Evolutionary conservation across 2,329 filamentous ascomycete species (phyloP).

Genomic region (Thyridium curvatum): DNA sequence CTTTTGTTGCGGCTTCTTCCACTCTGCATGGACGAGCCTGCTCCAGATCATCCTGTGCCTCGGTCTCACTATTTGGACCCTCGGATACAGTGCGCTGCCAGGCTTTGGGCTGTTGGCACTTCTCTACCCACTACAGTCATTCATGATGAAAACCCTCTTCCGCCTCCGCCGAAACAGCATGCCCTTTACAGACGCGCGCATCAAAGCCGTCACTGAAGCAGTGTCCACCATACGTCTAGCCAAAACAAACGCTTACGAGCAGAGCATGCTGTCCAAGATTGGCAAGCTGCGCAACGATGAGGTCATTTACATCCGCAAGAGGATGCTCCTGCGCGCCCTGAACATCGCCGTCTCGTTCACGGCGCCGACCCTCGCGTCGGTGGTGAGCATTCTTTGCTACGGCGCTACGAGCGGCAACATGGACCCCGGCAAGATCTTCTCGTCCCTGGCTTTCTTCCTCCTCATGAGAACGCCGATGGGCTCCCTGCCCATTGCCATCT

Average conservation of each 20-base stretch:
- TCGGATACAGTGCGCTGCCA: slow-evolving; percentile 17
- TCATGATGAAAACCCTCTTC: slow-evolving; percentile 13
- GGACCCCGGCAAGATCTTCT: slow-evolving; percentile 10
- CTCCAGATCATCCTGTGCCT: slow-evolving; percentile 21
- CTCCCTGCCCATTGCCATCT: slow-evolving; percentile 12
- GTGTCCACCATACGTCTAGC: slow-evolving; percentile 17
- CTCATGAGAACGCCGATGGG: slow-evolving; percentile 14
- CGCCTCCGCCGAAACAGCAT: slow-evolving; percentile 16
- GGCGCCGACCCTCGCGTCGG: slow-evolving; percentile 14
- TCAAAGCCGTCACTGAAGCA: slow-evolving; percentile 17
- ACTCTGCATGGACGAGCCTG: slow-evolving; percentile 22
- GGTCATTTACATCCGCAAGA: slow-evolving; percentile 16
- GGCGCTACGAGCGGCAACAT: slow-evolving; percentile 8
- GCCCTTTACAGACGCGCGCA: slow-evolving; percentile 16
- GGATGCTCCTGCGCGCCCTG: slow-evolving; percentile 15
- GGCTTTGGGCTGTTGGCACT: slow-evolving; percentile 17
- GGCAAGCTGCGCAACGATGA: slow-evolving; percentile 13
- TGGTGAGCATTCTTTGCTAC: slow-evolving; percentile 14
- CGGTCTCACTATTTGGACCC: slow-evolving; percentile 12
- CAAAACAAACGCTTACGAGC: slow-evolving; percentile 18
- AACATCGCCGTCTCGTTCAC: slow-evolving; percentile 17
- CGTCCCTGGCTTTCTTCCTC: slow-evolving; percentile 15
- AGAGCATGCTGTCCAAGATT: slow-evolving; percentile 14
- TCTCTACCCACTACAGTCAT: slow-evolving; percentile 15
- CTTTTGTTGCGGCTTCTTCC: slow-evolving; percentile 23